Conservation (phyloP, 306 rosid species). For the Begonia fuchsioides region DNA sequence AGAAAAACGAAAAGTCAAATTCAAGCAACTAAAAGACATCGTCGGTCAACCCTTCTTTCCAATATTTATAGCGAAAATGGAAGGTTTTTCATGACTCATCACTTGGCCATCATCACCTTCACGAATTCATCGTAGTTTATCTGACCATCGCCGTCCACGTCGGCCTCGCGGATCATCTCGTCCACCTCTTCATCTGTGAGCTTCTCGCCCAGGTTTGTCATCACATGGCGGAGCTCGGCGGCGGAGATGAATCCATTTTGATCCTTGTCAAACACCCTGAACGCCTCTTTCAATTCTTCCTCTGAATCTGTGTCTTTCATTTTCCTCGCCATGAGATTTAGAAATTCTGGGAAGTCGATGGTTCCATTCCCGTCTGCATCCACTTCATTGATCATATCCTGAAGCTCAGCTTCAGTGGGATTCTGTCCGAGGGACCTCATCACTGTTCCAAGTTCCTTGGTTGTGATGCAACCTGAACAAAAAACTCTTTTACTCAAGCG, state of each 20-base stretch:
- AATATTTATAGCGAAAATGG: no score
- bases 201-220: constrained; percentile 82
- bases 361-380: constrained; percentile 83
- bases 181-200: constrained; percentile 74
- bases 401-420: constrained; percentile 76
- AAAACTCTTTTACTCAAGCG: neutral
- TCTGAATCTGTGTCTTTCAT: constrained; percentile 73
- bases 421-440: constrained; percentile 79
- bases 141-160: constrained; percentile 70
- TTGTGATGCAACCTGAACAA: constrained; percentile 54
- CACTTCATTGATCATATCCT: constrained; percentile 78
- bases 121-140: constrained; percentile 75
- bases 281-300: constrained; percentile 82
- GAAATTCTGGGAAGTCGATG: constrained; percentile 69
- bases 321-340: constrained; percentile 73
- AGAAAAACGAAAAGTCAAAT: no score
- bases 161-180: constrained; percentile 85
- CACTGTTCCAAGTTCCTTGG: constrained; percentile 73
- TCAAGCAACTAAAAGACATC: no score
- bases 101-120: constrained; percentile 87
- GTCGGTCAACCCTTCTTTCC: no score
- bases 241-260: constrained; percentile 87
- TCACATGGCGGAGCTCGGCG: constrained; percentile 78
- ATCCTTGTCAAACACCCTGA: constrained; percentile 75
- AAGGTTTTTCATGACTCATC: constrained; percentile 3